phyloP scores from a whole-genome alignment of 78 protist genomes.

The Cyanophora paradoxa region DNA sequence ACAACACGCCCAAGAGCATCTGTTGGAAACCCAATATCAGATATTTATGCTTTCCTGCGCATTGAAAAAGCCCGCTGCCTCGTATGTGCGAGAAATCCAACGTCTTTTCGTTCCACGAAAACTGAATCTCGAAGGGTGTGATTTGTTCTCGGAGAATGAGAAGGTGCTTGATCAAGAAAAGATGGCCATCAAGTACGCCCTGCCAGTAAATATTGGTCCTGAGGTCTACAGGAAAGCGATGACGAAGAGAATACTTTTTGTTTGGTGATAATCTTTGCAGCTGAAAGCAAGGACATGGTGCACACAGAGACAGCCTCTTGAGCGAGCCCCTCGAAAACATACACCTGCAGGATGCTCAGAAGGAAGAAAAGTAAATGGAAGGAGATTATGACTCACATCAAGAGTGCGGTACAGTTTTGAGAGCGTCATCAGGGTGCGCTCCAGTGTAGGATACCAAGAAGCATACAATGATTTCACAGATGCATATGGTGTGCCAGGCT shows the following conservation, averaged over 20 bases:
- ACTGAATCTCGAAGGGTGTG: constrained; percentile 24
- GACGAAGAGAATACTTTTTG: neutral
- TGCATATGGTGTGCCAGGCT: neutral
- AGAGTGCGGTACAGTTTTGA: constrained; percentile 18
- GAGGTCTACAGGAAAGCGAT: neutral
- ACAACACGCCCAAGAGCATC: neutral
- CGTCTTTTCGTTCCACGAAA: neutral
- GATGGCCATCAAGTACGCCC: constrained; percentile 17
- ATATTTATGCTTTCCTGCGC: too few relatives aligned
- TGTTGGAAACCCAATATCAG: neutral
- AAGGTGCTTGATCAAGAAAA: constrained; percentile 34
- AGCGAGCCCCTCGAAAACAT: neutral
- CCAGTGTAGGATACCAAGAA: constrained; percentile 24
- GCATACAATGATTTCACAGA: too few relatives aligned
- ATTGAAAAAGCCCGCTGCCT: neutral
- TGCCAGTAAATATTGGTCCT: neutral
- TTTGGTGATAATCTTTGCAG: neutral
- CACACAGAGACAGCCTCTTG: neutral
- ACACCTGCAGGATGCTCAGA: neutral
- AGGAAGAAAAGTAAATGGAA: neutral
- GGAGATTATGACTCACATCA: neutral
- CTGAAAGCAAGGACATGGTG: neutral
- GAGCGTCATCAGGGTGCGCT: neutral
- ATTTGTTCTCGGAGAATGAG: constrained; percentile 27
- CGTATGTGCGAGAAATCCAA: neutral